phyloP scores from a whole-genome alignment of 257 asterid genomes.

The Plantago major region DNA sequence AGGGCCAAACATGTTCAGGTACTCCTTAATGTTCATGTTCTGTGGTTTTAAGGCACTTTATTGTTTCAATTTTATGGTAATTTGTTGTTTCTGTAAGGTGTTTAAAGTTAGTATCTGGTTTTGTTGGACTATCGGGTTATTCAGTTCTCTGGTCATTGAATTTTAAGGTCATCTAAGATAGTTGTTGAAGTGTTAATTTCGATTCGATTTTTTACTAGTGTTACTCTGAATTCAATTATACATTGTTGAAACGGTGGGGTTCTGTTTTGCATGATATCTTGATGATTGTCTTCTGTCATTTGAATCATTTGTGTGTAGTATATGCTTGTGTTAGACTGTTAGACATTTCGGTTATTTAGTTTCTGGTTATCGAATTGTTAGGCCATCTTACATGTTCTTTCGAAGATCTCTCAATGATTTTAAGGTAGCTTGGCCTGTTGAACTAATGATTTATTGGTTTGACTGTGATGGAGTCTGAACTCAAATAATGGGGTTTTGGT shows the following conservation, averaged over 20 bases:
- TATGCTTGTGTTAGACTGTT: not conserved
- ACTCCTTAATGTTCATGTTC: not conserved
- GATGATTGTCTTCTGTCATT: not conserved
- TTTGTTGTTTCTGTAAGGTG: not conserved
- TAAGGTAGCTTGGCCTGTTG: not conserved
- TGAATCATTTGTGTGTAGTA: not conserved
- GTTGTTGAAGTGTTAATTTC: too few species aligned
- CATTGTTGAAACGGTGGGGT: not conserved
- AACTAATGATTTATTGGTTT: not conserved
- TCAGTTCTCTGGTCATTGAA: too few species aligned
- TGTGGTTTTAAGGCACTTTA: not conserved
- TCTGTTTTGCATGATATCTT: too few species aligned
- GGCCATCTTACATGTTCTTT: not conserved
- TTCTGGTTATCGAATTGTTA: not conserved
- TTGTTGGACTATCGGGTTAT: too few species aligned
- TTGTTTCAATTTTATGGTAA: not conserved
- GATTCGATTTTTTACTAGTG: too few species aligned
- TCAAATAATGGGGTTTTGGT: not conserved
- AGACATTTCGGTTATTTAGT: not conserved
- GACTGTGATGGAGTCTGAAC: not conserved
- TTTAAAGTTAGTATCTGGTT: not conserved
- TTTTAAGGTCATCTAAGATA: too few species aligned
- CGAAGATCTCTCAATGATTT: not conserved
- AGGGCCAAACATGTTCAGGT: slow-evolving; percentile 93
- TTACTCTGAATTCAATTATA: not conserved